Percentiles rank a stretch among this genome's conserved stretches.
These are phyloP conservation scores for Metschnikowia reukaufii DNA, from an alignment of 805 yeast genomes.

Conservation along the genomic window DNA sequence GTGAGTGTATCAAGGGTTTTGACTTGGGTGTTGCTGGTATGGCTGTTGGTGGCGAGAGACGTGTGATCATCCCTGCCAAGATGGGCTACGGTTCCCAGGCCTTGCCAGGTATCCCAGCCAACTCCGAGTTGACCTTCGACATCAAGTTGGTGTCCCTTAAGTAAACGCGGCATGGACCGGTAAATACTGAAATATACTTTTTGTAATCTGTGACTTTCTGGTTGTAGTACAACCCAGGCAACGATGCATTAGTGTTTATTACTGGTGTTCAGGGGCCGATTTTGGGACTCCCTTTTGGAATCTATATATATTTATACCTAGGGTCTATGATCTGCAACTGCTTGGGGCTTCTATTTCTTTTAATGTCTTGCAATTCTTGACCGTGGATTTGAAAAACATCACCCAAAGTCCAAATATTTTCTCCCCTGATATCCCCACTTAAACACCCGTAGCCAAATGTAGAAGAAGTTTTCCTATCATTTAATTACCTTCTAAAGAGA, in stretches of 20 bases:
- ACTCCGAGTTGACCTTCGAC: constrained; percentile 94
- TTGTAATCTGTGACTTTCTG: too few relatives aligned
- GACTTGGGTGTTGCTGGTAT: constrained; percentile 98
- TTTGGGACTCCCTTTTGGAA: background rate
- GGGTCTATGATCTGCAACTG: too few relatives aligned
- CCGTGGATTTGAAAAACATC: too few relatives aligned
- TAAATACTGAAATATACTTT: background rate
- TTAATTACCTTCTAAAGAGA: background rate
- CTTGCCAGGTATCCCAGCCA: constrained; percentile 96
- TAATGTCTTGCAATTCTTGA: too few relatives aligned
- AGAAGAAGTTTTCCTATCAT: background rate
- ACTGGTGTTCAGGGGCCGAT: background rate
- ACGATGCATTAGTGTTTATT: background rate
- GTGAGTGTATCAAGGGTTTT: constrained; percentile 98
- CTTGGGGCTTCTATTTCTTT: too few relatives aligned
- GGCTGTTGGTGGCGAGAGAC: constrained; percentile 99
- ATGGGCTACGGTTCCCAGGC: constrained; percentile 95
- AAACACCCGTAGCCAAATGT: too few relatives aligned
- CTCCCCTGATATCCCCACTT: too few relatives aligned
- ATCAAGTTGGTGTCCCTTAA: constrained; percentile 89
- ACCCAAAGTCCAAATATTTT: too few relatives aligned
- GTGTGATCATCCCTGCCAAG: constrained; percentile 92
- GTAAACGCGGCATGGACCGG: constrained; percentile 40
- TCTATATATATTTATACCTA: too few relatives aligned
- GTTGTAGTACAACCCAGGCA: too few relatives aligned